Percentiles rank a stretch among this genome's conserved stretches.
phyloP scores from a whole-genome alignment of 1,284 basidiomycete species.

The Trichosporon ovoides region DNA sequence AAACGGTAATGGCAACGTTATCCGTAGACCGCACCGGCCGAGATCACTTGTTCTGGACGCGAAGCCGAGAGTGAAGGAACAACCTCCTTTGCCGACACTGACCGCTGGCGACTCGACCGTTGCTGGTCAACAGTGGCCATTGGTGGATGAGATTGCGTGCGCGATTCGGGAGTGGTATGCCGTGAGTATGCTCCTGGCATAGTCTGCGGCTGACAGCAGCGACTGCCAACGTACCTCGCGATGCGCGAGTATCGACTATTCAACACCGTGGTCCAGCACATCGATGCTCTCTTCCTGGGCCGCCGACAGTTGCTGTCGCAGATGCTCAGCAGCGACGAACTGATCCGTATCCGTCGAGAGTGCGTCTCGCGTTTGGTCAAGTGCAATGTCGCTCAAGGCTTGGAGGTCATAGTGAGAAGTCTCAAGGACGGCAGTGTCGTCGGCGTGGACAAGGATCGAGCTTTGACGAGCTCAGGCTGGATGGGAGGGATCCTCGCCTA shows the following conservation, averaged over 20 bases:
- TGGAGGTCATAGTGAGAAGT: constrained; percentile 93
- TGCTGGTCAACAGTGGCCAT: constrained; percentile 73
- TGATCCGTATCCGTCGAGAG: constrained; percentile 70
- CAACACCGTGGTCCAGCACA: constrained; percentile 77
- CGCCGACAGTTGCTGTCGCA: constrained; percentile 83
- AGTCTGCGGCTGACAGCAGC: constrained; percentile 23
- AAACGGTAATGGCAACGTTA: constrained; percentile 6
- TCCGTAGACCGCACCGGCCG: constrained; percentile 26
- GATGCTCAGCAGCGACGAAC: constrained; percentile 82
- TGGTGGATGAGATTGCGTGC: constrained; percentile 95
- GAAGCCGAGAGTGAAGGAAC: constrained; percentile 55
- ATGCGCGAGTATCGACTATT: constrained; percentile 86
- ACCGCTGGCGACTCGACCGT: constrained; percentile 88
- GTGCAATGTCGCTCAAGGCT: constrained; percentile 83
- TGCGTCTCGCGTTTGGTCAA: constrained; percentile 82
- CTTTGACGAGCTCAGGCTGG: constrained; percentile 66
- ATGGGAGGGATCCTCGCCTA: constrained; percentile 64
- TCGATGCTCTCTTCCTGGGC: constrained; percentile 84
- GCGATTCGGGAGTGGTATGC: constrained; percentile 93
- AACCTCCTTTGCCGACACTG: constrained; percentile 85
- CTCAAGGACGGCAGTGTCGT: constrained; percentile 83
- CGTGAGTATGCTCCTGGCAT: constrained; percentile 46
- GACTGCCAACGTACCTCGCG: constrained; percentile 82
- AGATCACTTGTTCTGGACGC: constrained; percentile 30
- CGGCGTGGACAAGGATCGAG: constrained; percentile 71